Percentiles rank a stretch among this genome's conserved stretches.
Evolutionary conservation across 768 basidiomycete species (phyloP).

Genomic region (Fomitopsis serialis): DNA sequence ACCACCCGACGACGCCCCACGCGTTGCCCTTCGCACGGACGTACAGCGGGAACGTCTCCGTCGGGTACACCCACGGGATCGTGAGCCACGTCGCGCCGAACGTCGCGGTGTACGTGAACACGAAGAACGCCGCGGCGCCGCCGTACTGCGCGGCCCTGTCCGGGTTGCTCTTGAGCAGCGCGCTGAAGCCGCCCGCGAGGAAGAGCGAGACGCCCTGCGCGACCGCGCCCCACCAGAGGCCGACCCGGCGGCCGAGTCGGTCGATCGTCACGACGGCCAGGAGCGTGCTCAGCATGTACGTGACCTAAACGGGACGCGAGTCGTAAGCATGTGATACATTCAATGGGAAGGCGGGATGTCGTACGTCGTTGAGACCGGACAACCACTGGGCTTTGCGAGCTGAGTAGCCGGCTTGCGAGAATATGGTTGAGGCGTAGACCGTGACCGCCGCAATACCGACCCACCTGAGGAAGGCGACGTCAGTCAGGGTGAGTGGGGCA

Average conservation of each 20-base stretch:
- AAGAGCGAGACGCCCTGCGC: constrained; percentile 34
- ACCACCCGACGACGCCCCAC: constrained; percentile 43
- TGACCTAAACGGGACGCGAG: constrained; percentile 25
- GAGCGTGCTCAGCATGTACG: constrained; percentile 37
- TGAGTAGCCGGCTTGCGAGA: constrained; percentile 37
- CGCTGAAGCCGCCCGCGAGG: constrained; percentile 37
- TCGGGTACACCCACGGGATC: constrained; percentile 32
- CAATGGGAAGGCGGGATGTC: not conserved
- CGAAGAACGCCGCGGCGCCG: constrained; percentile 38
- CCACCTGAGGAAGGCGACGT: constrained; percentile 25
- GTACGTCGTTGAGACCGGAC: constrained; percentile 38
- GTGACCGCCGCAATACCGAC: constrained; percentile 42
- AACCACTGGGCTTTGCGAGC: constrained; percentile 39
- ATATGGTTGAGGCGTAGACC: constrained; percentile 41
- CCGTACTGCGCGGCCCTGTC: constrained; percentile 35
- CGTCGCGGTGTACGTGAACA: constrained; percentile 37
- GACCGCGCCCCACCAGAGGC: constrained; percentile 41
- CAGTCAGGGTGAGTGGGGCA: not conserved
- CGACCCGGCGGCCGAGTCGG: constrained; percentile 37
- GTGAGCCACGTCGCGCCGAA: constrained; percentile 45
- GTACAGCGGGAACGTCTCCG: constrained; percentile 38
- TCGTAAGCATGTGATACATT: not conserved
- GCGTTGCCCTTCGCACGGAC: constrained; percentile 41
- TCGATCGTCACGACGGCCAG: constrained; percentile 39
- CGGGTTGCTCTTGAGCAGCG: constrained; percentile 35